phyloP scores from a whole-genome alignment of 164 flowering plant genomes.

The Aristolochia contorta region DNA sequence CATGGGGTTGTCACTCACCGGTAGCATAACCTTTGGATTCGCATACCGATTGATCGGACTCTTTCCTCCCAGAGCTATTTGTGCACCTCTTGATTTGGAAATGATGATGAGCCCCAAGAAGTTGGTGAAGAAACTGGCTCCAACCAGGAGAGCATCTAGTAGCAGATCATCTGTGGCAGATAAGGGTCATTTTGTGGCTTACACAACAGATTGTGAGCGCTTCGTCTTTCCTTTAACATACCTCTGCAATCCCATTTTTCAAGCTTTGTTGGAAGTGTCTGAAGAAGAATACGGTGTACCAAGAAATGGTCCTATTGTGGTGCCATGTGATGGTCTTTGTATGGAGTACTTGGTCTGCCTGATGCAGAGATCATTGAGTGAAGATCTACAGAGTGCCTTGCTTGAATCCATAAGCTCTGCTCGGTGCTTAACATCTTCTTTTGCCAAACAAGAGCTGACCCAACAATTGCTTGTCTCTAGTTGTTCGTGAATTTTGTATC shows the following conservation, averaged over 20 bases:
- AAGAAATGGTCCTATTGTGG: constrained; percentile 11
- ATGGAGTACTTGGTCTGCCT: constrained; percentile 13
- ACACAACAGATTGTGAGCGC: constrained; percentile 17
- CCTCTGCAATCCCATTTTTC: constrained; percentile 10
- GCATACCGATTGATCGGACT: too few species aligned
- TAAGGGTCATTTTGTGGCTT: constrained; percentile 20
- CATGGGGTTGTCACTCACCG: too few species aligned
- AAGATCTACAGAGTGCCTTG: constrained; percentile 12
- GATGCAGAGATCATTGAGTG: background rate
- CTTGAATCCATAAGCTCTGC: background rate
- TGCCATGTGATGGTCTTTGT: constrained; percentile 16
- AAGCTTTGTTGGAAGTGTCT: constrained; percentile 13
- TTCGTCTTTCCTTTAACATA: constrained; percentile 17
- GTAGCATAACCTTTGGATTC: background rate
- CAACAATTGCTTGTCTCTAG: background rate
- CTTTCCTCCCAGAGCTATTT: background rate
- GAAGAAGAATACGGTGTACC: constrained; percentile 20
- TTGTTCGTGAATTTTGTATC: constrained; percentile 4
- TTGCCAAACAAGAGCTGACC: background rate
- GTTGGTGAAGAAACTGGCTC: constrained; percentile 7
- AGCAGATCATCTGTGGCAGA: background rate
- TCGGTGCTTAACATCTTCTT: background rate
- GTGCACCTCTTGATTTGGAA: background rate
- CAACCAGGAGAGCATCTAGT: constrained; percentile 3
- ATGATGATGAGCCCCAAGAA: constrained; percentile 9